Evolutionary conservation across 768 basidiomycete genomes (phyloP), one percentile per base, ranked within the genome.

Genomic region (Mycena rosella): DNA sequence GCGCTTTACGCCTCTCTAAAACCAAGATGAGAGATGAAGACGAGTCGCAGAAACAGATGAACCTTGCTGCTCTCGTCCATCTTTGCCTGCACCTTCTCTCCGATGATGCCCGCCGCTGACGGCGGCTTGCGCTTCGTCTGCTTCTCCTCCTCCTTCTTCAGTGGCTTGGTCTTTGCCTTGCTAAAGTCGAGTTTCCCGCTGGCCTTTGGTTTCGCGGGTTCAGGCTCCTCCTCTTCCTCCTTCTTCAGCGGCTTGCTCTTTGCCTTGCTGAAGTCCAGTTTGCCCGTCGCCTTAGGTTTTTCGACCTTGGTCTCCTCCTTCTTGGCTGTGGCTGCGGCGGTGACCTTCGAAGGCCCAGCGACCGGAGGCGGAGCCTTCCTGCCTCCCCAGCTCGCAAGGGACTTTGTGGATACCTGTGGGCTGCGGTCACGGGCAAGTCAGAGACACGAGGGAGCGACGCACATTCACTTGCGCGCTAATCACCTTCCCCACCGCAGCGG

Each of bases 151-250:
- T 69, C 68, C 53, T 75, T 74, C 49, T 77, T 74, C 60, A 74
- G 75, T 13, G 78, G 79, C 72, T 87, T 88, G 13, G 79, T 70
- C 74, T 87, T 87, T 29, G 86, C 85, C 69, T 86, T 89, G 76
- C 87, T 86, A 83, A 88, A 91, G 70, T 90, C 87, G 8, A 91
- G 81, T 72, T 86, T 88, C 6, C 88, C 89, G 3, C 83, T 74
- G 0, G 69, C 40, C 58, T 82, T 83, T 34, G 78, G 70, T 54
- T 73, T 81, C 73, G 74, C 65, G 26, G 75, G 74, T 53, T 77
- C 74, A 10, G 63, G 51, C 70, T 78, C 75, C 36, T 72, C 74
- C 32, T 77, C 72, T 15, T 40, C 53, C 70, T 78, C 75, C 36
- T 72, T 74, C 32, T 77, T 73, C 60, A 74, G 76, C 14, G 78